Base-by-base conservation (phyloP, 2,329 filamentous ascomycete species). In the Colletotrichum euphorbiae region DNA sequence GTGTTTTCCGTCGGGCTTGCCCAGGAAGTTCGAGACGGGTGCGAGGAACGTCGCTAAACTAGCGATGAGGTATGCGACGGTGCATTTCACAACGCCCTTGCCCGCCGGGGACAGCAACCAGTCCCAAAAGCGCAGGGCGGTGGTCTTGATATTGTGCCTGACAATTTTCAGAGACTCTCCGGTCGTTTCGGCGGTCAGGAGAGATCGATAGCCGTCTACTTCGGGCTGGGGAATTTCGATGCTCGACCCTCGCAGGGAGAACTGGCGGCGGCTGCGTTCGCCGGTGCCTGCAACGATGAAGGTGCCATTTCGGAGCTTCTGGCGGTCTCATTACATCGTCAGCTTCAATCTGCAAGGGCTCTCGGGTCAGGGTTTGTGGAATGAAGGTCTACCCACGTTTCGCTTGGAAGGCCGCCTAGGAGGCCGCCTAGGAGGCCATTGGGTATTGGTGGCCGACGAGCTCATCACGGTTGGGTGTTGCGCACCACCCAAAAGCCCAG, bases 1-100 rank as follows among this genome's bases (percentile, higher is more conserved):
- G 79, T 98, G 95, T 76, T 98, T 98, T 57, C 93, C 93, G 79
- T 97, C 94, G 75, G 94, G 91, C 71, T 90, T 85, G 11, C 95
- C 95, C 15, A 98, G 83, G 64, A 94, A 87, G 7, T 84, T 81
- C 15, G 93, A 90, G 63, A 97, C 84, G 3, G 87, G 85, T 2
- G 90, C 87, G 70, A 93, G 90, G 74, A 97, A 96, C 0, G 94
- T 98, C 40, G 91, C 93, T 78, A 97, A 83, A 72, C 93, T 97
- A 17, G 93, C 95, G 38, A 98, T 80, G 4, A 97, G 82, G 80
- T 98, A 98, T 50, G 94, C 95, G 69, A 98, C 80, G 36, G 93
- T 94, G 82, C 94, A 98, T 80, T 98, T 98, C 74, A 98, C 82
- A 60, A 97, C 92, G 43, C 90, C 91, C 67, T 90, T 90, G 6